phyloP scores from a whole-genome alignment of 2,329 filamentous ascomycete species.

The Epichloe sp. region DNA sequence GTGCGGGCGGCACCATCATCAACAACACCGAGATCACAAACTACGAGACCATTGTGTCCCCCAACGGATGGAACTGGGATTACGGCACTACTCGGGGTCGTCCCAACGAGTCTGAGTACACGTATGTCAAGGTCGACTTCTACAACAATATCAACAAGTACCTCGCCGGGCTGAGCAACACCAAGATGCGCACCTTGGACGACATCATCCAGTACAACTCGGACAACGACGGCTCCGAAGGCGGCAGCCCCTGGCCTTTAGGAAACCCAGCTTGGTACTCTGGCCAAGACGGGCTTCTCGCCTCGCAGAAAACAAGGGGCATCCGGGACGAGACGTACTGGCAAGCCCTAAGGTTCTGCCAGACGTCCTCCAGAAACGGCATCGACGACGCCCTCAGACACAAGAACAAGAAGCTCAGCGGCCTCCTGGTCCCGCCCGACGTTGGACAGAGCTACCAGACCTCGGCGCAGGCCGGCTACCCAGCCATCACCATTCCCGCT shows the following conservation, averaged over 20 bases:
- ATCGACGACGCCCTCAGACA: constrained; percentile 53
- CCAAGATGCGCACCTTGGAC: constrained; percentile 42
- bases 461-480: constrained; percentile 64
- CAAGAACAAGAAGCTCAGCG: constrained; percentile 37
- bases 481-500: constrained; percentile 55
- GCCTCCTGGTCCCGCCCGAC: constrained; percentile 54
- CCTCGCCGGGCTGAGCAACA: constrained; percentile 49
- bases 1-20: constrained; percentile 52
- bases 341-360: constrained; percentile 51
- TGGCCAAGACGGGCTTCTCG: constrained; percentile 59
- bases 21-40: constrained; percentile 57
- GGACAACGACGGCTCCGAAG: constrained; percentile 52
- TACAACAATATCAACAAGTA: constrained; percentile 50
- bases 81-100: constrained; percentile 48
- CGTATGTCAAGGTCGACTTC: constrained; percentile 58
- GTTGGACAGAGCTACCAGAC: constrained; percentile 56
- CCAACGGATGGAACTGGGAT: constrained; percentile 63
- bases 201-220: constrained; percentile 55
- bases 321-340: constrained; percentile 51
- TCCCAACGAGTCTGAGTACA: constrained; percentile 63
- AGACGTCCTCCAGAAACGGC: constrained; percentile 46
- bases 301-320: constrained; percentile 47
- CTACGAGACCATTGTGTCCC: constrained; percentile 48
- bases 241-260: constrained; percentile 43
- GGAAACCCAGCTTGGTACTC: constrained; percentile 50